Base-by-base conservation (phyloP, 1,284 basidiomycete species). In the Rhodotorula sp. region DNA sequence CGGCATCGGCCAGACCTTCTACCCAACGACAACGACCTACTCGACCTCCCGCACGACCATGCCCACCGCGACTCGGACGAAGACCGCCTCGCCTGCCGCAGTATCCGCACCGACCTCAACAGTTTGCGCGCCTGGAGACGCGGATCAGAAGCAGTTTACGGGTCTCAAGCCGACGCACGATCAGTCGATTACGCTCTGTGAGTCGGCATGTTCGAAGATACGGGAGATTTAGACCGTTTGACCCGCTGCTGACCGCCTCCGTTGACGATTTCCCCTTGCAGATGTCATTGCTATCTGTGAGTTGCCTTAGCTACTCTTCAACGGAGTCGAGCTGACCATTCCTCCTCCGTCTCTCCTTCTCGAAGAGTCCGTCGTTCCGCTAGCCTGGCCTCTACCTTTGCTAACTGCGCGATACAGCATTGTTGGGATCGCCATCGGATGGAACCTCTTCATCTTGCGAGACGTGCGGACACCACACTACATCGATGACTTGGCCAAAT, bases 401-500 rank as follows among this genome's bases (percentile, higher is more conserved):
- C 24, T 22, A 6, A 47, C 56, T 17, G 20, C 47, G 20, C 9
- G 4, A 3, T 17, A 32, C 61, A 64, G 61, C 39, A 71, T 77
- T 61, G 71, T 77, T 36, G 74, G 75, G 22, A 78, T 77, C 34
- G 65, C 72, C 15, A 71, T 78, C 46, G 72, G 73, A 6, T 78
- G 77, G 77, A 78, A 77, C 65, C 67, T 78, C 13, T 72, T 76
- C 53, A 49, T 72, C 22, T 39, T 78, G 19, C 69, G 77, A 24
- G 64, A 70, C 17, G 59, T 66, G 17, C 20, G 64, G 9, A 1
- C 20, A 7, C 17, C 15, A 3, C 3, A 7, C 4, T 19, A 24
- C 0, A 4, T 13, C 24, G 1, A 3, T 10, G 2, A 7, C 10
- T 10, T 22, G 6, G 2, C 13, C 3, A n/a, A 13, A 9, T 24